Evolutionary conservation across 164 flowering plant species (phyloP), one percentile per base, ranked within the genome.

Genomic region (Cinnamomum micranthum): DNA sequence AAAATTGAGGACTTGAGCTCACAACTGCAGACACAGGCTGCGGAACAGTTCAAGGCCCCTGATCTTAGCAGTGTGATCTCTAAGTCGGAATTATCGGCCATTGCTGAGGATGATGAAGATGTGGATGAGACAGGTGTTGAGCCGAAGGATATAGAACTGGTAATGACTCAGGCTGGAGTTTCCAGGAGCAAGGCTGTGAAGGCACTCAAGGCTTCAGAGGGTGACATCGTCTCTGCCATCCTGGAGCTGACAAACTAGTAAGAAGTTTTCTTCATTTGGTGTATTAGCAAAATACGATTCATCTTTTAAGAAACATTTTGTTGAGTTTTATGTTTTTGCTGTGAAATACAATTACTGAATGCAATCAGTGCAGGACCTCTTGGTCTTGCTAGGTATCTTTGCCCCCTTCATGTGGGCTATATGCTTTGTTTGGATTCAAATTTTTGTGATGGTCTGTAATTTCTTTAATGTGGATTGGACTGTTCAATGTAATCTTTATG

Each of bases 1-100:
- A 83, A 83, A 78, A 83, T 83, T 20, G 85, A 83, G 74, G 85
- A 83, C 73, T 73, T 83, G 78, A 82, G 85, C 74, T 82, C 85
- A 4, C 85, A 82, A 28, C 72, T 82, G 59, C 85, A 82, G 75
- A 76, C 85, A 22, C 85, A 82, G n/a, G 85, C 85, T 62, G 85
- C 85, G 0, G 81, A 81, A 74, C 85, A 80, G 63, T 82, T 82
- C 77, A 80, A 80, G 77, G 82, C 82, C 28, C 81, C 85, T 60
- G 85, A 82, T 74, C 75, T 83, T n/a, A 76, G 82, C 51, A 73
- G 76, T 58, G 76, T 82, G 51, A 76, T 76, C 22, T 76, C 81
- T 25, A 82, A 80, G 60, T 77, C 85, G 0, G 83, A 83, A 65
- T 74, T 78, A 9, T 78, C 82, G 13, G 76, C 78, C 64, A 74